Base-by-base conservation (phyloP, 2,329 filamentous ascomycete species). In the Byssoonygena ceratinophila region DNA sequence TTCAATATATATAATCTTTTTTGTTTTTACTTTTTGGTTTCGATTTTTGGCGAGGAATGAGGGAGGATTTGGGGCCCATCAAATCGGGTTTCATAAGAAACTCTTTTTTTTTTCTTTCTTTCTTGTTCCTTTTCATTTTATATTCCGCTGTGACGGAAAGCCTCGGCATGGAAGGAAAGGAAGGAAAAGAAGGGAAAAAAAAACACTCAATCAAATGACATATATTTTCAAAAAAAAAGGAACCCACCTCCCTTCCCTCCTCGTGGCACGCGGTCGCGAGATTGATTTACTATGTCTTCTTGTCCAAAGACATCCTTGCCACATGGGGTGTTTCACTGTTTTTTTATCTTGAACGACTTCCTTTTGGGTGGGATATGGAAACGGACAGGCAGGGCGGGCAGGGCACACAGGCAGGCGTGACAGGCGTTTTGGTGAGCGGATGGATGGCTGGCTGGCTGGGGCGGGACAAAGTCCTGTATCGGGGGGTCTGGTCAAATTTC, bases 141-240 rank as follows among this genome's bases (percentile, higher is more conserved):
- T n/a, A n/a, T n/a, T n/a, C n/a, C n/a, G 25, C 27, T 40, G 46
- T 27, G 37, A 50, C 47, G 47, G 47, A 32, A 27, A 50, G 47
- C 37, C 47, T 16, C 27, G 47, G 47, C 27, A 41, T 25, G 14
- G 9, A n/a, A n/a, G n/a, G n/a, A n/a, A n/a, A n/a, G n/a, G n/a
- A n/a, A n/a, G n/a, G n/a, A n/a, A n/a, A n/a, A n/a, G n/a, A n/a
- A n/a, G n/a, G n/a, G n/a, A n/a, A n/a, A n/a, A n/a, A n/a, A n/a
- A n/a, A n/a, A n/a, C n/a, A n/a, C n/a, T n/a, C n/a, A n/a, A n/a
- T n/a, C n/a, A n/a, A n/a, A n/a, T n/a, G n/a, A n/a, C n/a, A n/a
- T n/a, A n/a, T n/a, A n/a, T n/a, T n/a, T n/a, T n/a, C n/a, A n/a
- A n/a, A n/a, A n/a, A n/a, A n/a, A n/a, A n/a, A n/a, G n/a, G n/a